Evolutionary conservation across 2,329 filamentous ascomycete genomes (phyloP).

Genomic region (Diatrype stigma): DNA sequence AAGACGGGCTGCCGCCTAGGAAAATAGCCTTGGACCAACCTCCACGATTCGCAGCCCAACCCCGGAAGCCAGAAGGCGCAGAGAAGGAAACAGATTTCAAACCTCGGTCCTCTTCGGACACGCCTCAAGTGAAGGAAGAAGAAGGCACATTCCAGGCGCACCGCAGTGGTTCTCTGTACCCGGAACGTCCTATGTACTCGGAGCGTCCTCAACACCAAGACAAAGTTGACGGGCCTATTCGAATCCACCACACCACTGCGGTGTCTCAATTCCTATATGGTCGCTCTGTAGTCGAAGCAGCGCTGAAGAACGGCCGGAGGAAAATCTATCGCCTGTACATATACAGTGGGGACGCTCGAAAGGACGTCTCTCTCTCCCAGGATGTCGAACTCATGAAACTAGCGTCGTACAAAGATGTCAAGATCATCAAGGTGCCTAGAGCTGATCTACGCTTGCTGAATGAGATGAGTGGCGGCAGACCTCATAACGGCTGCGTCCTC

Average conservation of each 20-base stretch:
- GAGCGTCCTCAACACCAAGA: not conserved
- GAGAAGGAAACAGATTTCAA: not conserved
- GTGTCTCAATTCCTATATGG: constrained; percentile 93
- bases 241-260: constrained; percentile 64
- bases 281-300: constrained; percentile 73
- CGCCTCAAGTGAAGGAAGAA: not conserved
- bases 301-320: constrained; percentile 61
- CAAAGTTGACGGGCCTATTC: constrained; percentile 31
- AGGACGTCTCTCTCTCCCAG: constrained; percentile 38
- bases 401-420: constrained; percentile 46
- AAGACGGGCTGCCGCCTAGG: too few relatives aligned
- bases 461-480: constrained; percentile 75
- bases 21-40: too few relatives aligned
- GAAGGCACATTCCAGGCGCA: constrained; percentile 3
- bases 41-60: too few relatives aligned
- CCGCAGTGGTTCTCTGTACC: too few relatives aligned
- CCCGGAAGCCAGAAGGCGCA: too few relatives aligned
- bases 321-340: constrained; percentile 84
- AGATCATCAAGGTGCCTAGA: constrained; percentile 52
- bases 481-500: constrained; percentile 86
- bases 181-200: too few relatives aligned
- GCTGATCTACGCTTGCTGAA: constrained; percentile 68
- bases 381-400: constrained; percentile 41
- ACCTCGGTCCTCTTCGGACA: not conserved
- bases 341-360: constrained; percentile 55